Percentiles rank a stretch among this genome's conserved stretches.
Evolutionary conservation across 352 stramenopile genomes (phyloP).

Genomic region (Pythium angustatum): DNA sequence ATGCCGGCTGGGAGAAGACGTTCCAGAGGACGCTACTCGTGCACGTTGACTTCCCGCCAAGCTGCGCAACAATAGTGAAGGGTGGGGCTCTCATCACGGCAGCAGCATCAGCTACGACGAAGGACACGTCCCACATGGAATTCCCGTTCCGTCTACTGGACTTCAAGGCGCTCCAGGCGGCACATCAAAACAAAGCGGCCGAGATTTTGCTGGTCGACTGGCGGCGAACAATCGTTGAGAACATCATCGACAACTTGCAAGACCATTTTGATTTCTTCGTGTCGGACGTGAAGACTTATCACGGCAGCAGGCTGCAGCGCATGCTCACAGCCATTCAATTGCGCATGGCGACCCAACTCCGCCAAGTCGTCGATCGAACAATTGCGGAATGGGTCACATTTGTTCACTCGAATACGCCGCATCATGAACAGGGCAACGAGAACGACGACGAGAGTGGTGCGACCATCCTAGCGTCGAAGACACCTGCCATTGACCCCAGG

Average conservation of each 20-base stretch:
- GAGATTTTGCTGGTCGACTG: slow-evolving; percentile 87
- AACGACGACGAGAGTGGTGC: slow-evolving; percentile 1
- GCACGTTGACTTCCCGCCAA: slow-evolving; percentile 50
- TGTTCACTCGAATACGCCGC: slow-evolving; percentile 33
- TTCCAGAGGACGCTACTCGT: slow-evolving; percentile 80
- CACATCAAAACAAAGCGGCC: slow-evolving; percentile 71
- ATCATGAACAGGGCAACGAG: not conserved
- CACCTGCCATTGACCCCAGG: slow-evolving; percentile 30
- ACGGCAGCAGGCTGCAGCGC: slow-evolving; percentile 52
- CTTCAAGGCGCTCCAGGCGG: slow-evolving; percentile 79
- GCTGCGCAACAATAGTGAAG: not conserved
- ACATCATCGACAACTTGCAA: slow-evolving; percentile 93
- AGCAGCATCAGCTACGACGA: slow-evolving; percentile 11
- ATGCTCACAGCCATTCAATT: slow-evolving; percentile 87
- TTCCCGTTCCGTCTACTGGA: slow-evolving; percentile 85
- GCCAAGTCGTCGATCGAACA: slow-evolving; percentile 63
- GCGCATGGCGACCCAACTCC: slow-evolving; percentile 84
- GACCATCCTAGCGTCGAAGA: not conserved
- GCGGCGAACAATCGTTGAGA: slow-evolving; percentile 89
- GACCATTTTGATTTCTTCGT: slow-evolving; percentile 94
- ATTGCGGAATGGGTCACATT: slow-evolving; percentile 65
- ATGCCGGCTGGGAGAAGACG: slow-evolving; percentile 89
- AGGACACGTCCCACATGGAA: slow-evolving; percentile 45
- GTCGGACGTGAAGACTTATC: slow-evolving; percentile 68
- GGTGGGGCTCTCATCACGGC: slow-evolving; percentile 9